Evolutionary conservation across 2,329 filamentous ascomycete genomes (phyloP).

Genomic region (Fusarium sp.): DNA sequence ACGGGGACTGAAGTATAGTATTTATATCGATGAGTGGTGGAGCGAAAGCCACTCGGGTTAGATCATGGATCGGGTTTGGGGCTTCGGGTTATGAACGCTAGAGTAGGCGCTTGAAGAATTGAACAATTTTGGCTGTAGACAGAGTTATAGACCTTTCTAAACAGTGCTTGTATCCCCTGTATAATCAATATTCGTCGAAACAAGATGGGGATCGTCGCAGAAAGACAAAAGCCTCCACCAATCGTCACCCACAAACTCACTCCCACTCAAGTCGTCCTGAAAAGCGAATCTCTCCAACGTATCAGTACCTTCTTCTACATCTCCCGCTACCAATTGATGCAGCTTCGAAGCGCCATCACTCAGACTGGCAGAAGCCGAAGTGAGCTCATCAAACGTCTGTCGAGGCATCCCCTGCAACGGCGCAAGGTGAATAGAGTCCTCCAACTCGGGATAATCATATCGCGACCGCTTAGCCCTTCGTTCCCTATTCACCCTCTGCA

Average conservation of each 20-base stretch:
- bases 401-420: constrained; percentile 42
- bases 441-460: constrained; percentile 43
- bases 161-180: neutral
- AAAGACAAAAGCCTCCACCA: constrained; percentile 43
- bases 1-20: neutral
- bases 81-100: constrained; percentile 10
- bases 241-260: constrained; percentile 36
- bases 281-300: neutral
- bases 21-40: constrained; percentile 1
- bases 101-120: neutral
- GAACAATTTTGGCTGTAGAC: too few relatives aligned
- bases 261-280: constrained; percentile 4
- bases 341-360: neutral
- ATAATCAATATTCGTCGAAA: constrained; percentile 35
- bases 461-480: constrained; percentile 32
- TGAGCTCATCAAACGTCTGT: constrained; percentile 20
- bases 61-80: constrained; percentile 8
- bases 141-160: neutral
- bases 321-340: constrained; percentile 5
- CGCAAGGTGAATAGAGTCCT: constrained; percentile 41
- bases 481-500: constrained; percentile 18
- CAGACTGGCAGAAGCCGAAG: neutral
- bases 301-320: neutral
- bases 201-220: constrained; percentile 43
- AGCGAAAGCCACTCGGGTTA: constrained; percentile 21